phyloP scores from a whole-genome alignment of 768 basidiomycete genomes.

The Pholiota conissans region DNA sequence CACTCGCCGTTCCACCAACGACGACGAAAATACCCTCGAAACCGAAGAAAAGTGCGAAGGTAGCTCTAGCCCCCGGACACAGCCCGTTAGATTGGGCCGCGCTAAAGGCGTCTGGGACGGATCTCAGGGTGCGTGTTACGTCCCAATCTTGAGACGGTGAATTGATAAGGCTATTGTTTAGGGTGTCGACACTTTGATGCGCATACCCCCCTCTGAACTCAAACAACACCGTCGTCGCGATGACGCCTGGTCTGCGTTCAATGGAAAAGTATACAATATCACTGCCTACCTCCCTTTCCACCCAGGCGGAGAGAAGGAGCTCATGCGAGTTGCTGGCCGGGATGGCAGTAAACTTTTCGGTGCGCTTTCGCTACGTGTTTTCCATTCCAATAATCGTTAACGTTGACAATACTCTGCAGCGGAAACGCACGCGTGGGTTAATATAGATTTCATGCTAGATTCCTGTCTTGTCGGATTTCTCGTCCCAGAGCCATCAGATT shows the following conservation, averaged over 20 bases:
- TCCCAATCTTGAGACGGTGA: background rate
- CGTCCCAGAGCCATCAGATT: constrained; percentile 58
- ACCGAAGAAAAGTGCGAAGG: constrained; percentile 70
- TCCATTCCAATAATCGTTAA: background rate
- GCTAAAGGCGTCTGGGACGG: constrained; percentile 76
- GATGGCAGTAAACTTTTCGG: constrained; percentile 96
- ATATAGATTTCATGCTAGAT: constrained; percentile 94
- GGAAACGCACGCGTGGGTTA: constrained; percentile 94
- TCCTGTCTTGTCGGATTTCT: constrained; percentile 90
- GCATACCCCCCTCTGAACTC: constrained; percentile 75
- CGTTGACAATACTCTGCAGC: constrained; percentile 43
- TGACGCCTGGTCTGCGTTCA: constrained; percentile 92
- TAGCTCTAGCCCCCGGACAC: constrained; percentile 88
- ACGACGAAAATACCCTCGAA: constrained; percentile 61
- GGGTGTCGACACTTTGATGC: constrained; percentile 69
- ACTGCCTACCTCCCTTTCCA: constrained; percentile 90
- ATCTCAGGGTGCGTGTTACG: constrained; percentile 65
- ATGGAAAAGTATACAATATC: constrained; percentile 96
- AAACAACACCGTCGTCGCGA: constrained; percentile 79
- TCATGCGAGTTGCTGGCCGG: constrained; percentile 93
- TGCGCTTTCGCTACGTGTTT: constrained; percentile 35
- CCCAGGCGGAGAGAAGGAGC: constrained; percentile 91
- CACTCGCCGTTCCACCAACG: constrained; percentile 54
- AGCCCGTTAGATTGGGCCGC: constrained; percentile 94
- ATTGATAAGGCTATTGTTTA: constrained; percentile 23